Conservation (phyloP, 768 basidiomycete genomes). For the Termitomyces sp. region DNA sequence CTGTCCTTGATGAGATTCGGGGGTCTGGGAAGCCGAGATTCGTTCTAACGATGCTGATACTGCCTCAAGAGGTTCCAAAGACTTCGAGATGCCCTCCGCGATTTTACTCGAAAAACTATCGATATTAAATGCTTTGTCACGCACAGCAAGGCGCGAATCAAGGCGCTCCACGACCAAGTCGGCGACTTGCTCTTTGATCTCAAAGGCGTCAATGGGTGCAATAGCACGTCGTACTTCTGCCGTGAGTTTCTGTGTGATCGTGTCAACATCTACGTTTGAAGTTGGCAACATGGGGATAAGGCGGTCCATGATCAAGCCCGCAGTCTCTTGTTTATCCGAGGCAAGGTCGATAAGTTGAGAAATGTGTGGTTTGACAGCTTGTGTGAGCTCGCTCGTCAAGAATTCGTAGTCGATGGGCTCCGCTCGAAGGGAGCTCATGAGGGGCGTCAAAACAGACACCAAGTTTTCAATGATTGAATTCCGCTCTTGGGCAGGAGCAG, state of each 20-base stretch:
- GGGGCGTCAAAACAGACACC: slow-evolving; percentile 50
- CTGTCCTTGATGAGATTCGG: slow-evolving; percentile 30
- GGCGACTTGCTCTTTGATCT: slow-evolving; percentile 86
- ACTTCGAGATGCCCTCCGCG: slow-evolving; percentile 41
- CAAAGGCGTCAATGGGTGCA: slow-evolving; percentile 75
- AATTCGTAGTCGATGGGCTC: slow-evolving; percentile 76
- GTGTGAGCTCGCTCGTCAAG: slow-evolving; percentile 67
- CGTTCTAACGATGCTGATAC: slow-evolving; percentile 33
- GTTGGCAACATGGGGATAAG: slow-evolving; percentile 62
- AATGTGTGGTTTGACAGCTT: slow-evolving; percentile 87
- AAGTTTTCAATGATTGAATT: slow-evolving; percentile 60
- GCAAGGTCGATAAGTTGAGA: slow-evolving; percentile 85
- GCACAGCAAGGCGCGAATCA: slow-evolving; percentile 72
- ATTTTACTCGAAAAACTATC: slow-evolving; percentile 55
- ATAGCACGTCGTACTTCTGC: slow-evolving; percentile 68
- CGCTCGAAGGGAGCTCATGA: slow-evolving; percentile 52
- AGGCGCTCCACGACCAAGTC: slow-evolving; percentile 84
- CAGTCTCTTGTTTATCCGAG: slow-evolving; percentile 86
- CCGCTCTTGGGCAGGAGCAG: slow-evolving; percentile 45
- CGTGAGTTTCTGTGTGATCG: slow-evolving; percentile 53
- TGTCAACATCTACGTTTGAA: slow-evolving; percentile 43
- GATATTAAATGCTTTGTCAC: slow-evolving; percentile 65
- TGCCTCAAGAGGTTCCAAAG: slow-evolving; percentile 35
- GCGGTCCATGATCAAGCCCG: slow-evolving; percentile 69
- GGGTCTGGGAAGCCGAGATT: slow-evolving; percentile 36